A percentile compares a stretch with the other conserved stretches of the same genome.
Conservation (phyloP, 1,139 yeast species). For the Geotrichum cucujoidarum region DNA sequence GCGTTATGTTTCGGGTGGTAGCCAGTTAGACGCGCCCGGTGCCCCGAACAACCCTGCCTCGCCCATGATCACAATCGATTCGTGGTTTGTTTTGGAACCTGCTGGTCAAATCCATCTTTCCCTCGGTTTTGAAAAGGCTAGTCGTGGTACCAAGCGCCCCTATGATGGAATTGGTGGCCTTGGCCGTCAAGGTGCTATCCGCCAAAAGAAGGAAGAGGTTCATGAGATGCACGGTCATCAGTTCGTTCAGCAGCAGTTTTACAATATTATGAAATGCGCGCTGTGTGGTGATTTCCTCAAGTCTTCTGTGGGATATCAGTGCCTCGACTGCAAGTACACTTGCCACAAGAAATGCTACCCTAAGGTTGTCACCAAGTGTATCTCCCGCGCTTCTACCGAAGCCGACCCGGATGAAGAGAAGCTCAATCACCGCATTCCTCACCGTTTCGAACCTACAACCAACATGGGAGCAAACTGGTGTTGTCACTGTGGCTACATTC, state of each 20-base stretch:
- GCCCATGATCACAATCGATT: conserved; percentile 42
- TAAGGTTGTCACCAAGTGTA: conserved; percentile 92
- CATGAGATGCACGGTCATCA: conserved; percentile 96
- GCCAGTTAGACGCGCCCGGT: not conserved
- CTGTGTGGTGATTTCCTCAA: conserved; percentile 92
- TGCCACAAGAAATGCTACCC: conserved; percentile 94
- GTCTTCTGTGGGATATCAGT: conserved; percentile 83
- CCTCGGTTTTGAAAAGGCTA: conserved; percentile 71
- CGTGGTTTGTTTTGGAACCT: conserved; percentile 95
- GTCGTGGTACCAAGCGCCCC: conserved; percentile 44
- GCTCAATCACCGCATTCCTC: conserved; percentile 93
- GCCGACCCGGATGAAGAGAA: conserved; percentile 82
- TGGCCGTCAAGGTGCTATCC: conserved; percentile 97
- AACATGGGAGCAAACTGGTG: conserved; percentile 98
- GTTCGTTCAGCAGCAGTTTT: conserved; percentile 91
- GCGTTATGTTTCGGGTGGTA: not conserved
- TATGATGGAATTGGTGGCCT: conserved; percentile 59
- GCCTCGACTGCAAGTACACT: conserved; percentile 90
- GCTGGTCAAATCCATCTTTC: conserved; percentile 81
- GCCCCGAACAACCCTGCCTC: conserved; percentile 2
- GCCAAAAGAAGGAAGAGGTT: conserved; percentile 90
- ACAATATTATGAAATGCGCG: conserved; percentile 95
- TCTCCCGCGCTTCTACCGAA: conserved; percentile 83
- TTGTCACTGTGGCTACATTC: conserved; percentile 93
- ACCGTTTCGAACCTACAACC: conserved; percentile 82